These are phyloP conservation scores for Luffa aegyptiaca DNA, from an alignment of 306 rosid species.

Conservation along the genomic window DNA sequence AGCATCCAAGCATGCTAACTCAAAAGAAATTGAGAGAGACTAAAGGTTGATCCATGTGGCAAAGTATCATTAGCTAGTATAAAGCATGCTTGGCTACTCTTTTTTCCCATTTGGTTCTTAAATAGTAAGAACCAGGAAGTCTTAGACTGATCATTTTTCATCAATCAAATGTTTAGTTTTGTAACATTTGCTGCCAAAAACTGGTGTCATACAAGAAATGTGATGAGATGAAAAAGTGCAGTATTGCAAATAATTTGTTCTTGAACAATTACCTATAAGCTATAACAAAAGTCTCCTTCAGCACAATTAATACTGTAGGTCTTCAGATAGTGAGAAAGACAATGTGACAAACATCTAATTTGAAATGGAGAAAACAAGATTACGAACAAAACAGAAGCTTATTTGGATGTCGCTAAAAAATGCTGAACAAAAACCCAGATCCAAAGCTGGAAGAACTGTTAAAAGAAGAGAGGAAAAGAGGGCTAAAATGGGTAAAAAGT, in stretches of 20 bases:
- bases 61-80: neutral
- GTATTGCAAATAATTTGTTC: neutral
- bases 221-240: neutral
- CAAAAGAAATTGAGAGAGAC: neutral
- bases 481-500: constrained; percentile 16
- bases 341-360: neutral
- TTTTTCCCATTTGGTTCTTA: neutral
- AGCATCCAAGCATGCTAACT: neutral
- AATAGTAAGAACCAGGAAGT: neutral
- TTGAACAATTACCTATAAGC: neutral
- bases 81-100: neutral
- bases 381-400: neutral
- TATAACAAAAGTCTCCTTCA: neutral
- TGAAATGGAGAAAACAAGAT: neutral
- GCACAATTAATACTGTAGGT: neutral
- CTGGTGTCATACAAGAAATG: neutral
- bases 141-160: neutral
- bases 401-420: neutral
- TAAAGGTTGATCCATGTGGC: neutral
- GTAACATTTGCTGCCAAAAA: neutral
- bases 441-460: neutral
- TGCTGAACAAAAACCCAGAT: neutral
- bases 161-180: neutral
- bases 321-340: neutral
- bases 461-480: constrained; percentile 4